Percentiles rank a stretch among this genome's conserved stretches.
phyloP scores from a whole-genome alignment of 2,329 filamentous ascomycete genomes.

The Dactylonectria estremocensis region DNA sequence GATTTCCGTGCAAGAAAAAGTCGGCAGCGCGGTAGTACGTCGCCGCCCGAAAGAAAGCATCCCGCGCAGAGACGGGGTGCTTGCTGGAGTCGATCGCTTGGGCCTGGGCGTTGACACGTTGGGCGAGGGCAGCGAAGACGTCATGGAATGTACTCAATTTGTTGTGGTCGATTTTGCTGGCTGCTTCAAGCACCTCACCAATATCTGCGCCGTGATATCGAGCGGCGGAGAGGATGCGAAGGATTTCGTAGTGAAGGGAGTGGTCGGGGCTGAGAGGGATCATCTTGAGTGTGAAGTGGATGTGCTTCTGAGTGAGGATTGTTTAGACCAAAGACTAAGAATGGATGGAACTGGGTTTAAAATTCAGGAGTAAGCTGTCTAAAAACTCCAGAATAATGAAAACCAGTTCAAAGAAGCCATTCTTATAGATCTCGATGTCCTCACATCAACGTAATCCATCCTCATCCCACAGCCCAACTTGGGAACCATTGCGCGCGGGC shows the following conservation, averaged over 20 bases:
- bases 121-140: constrained; percentile 1
- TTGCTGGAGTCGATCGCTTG: background rate
- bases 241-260: constrained; percentile 13
- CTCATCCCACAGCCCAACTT: background rate
- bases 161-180: constrained; percentile 1
- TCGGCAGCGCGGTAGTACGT: constrained; percentile 10
- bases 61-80: constrained; percentile 15
- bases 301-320: too few relatives aligned
- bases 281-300: background rate
- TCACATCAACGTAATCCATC: background rate
- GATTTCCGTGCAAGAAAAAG: constrained; percentile 13
- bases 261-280: constrained; percentile 9
- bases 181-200: constrained; percentile 1
- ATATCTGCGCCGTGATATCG: constrained; percentile 11
- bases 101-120: constrained; percentile 3
- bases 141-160: constrained; percentile 7
- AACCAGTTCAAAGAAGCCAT: background rate
- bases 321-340: too few relatives aligned
- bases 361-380: too few relatives aligned
- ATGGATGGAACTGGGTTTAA: too few relatives aligned
- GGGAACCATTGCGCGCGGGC: background rate
- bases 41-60: constrained; percentile 7
- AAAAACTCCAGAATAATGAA: background rate
- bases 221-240: background rate
- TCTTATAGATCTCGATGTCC: background rate